Base-by-base conservation (phyloP, 768 basidiomycete species). In the Cubamyces sp. region DNA sequence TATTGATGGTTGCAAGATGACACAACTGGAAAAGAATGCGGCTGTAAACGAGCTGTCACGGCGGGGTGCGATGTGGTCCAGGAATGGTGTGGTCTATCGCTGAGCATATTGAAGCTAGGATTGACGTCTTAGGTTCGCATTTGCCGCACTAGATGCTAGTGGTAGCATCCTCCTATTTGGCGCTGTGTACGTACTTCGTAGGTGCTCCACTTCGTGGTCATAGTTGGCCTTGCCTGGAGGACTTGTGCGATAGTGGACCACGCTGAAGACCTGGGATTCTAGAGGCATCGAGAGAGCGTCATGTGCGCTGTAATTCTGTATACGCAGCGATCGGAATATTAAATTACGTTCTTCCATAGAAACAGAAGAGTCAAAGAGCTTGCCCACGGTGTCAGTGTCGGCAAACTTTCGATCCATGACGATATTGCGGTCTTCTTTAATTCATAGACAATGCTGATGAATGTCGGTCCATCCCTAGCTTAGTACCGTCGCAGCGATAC, bases 1-100 rank as follows among this genome's bases (percentile, higher is more conserved):
- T 52, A 59, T 59, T 59, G 57, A 59, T 59, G 57, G 57, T 51
- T 51, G 42, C 48, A 15, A 42, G 30, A 11, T n/a, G 49, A 19
- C 48, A 49, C 23, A 5, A 39, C 26, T 14, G 39, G 25, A 30
- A 39, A n/a, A 41, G 34, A 23, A 40, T 18, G 16, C 49, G n/a
- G 39, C 41, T 28, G 41, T 28, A 8, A 14, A 18, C n/a, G 39
- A 25, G 25, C 40, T 51, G 57, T 37, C 57, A 49, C 57, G 49
- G 12, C 49, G 19, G 41, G 18, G 40, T 37, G 18, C 42, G 30
- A 43, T 18, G 34, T 34, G 34, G 34, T 28, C 25, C 41, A 30
- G 39, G 40, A 39, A 50, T 42, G 48, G 37, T 42, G n/a, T 50
- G 16, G 48, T 45, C 21, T 21, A 43, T 52, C 48, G 41, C 23